Percentiles rank a stretch among this genome's conserved stretches.
Conservation (phyloP, 768 basidiomycete species). For the Pilatotrama ljubarskyi region DNA sequence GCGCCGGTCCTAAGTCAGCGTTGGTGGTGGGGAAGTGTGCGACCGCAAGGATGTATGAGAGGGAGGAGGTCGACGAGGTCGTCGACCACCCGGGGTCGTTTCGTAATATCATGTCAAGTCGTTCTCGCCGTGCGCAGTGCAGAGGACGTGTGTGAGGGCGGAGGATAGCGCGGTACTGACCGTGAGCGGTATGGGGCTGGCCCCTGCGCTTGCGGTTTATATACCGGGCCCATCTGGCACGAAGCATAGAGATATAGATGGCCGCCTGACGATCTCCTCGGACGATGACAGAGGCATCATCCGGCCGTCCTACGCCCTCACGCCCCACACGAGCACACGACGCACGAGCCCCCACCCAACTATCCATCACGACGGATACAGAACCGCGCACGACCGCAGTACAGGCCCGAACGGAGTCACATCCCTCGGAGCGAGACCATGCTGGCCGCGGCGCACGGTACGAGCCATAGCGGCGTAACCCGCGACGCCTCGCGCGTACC, state of each 20-base stretch:
- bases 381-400: not conserved
- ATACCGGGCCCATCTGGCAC: not conserved
- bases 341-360: not conserved
- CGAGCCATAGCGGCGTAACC: not conserved
- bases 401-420: not conserved
- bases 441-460: no score
- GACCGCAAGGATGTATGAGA: constrained; percentile 19
- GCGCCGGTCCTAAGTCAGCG: not conserved
- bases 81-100: not conserved
- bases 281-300: not conserved
- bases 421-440: no score
- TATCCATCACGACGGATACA: not conserved
- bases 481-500: not conserved
- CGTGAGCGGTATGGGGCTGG: not conserved
- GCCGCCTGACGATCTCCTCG: not conserved
- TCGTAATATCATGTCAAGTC: not conserved
- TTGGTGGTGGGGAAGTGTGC: constrained; percentile 12
- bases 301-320: constrained; percentile 2
- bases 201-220: not conserved
- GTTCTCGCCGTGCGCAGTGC: not conserved
- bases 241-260: not conserved
- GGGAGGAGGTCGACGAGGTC: constrained; percentile 1
- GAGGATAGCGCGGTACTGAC: not conserved
- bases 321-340: not conserved
- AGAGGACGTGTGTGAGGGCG: no score